Base-by-base conservation (phyloP, 345 rosid species). In the Erucastrum elatum region DNA sequence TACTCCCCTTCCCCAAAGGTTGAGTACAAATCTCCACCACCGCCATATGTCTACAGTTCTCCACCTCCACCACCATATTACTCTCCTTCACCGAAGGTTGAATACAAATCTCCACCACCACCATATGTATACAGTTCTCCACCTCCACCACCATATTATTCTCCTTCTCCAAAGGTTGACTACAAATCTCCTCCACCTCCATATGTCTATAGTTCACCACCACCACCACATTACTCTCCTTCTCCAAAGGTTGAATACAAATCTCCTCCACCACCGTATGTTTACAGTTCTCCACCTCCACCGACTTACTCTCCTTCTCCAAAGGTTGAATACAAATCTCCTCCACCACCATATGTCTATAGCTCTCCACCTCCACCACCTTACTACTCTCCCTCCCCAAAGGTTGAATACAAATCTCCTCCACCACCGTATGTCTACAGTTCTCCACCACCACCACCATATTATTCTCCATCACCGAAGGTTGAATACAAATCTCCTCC, bases 401-500 rank as follows among this genome's bases (percentile, higher is more conserved):
- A 60, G 64, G 64, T 60, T 60, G 64, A 60, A 0, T 60, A 60
- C 34, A 60, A 60, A 27, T 60, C 64, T 60, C 64, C 64, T 11
- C 34, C 64, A 26, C 64, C 64, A 11, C 64, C 34, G 11, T 26
- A 60, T 60, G 33, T 11, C 3, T 13, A 61, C 66, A 29, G 17
- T 1, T 60, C 64, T 9, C 64, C 64, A 60, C 64, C 64, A 27
- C 64, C 34, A 60, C 64, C 16, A 60, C 10, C 64, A 0, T 61
- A 61, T 3, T 59, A 59, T 31, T 61, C 65, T 61, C 65, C 65
- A 12, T 61, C 65, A 0, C 65, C 65, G 2, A 61, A 61, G 65
- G 35, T 26, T 8, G 30, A 58, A 13, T 67, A 67, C 71, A 67
- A 67, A 67, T 67, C 71, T 44, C 37, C 71, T 67, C 71, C 71